These are phyloP conservation scores for Nicotiana benthamiana DNA, from an alignment of 257 asterid genomes.

Conservation along the genomic window DNA sequence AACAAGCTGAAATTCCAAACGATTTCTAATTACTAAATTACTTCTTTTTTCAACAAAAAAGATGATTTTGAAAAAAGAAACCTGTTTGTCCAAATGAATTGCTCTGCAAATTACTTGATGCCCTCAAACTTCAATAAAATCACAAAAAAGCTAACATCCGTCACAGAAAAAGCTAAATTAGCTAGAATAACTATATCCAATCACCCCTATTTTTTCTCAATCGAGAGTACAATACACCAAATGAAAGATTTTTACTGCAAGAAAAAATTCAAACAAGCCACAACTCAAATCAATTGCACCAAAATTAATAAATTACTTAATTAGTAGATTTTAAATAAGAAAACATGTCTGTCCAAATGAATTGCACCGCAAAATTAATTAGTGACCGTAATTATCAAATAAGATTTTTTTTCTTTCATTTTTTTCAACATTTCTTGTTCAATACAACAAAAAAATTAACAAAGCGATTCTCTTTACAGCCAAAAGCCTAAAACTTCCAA, in stretches of 20 bases:
- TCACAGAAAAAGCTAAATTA: not conserved
- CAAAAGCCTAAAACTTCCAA: not conserved
- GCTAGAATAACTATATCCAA: not conserved
- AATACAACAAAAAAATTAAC: not conserved
- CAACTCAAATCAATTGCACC: not conserved
- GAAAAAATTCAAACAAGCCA: not conserved
- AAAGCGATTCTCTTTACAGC: not conserved
- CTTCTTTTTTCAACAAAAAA: no score
- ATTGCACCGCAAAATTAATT: not conserved
- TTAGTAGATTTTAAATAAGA: not conserved
- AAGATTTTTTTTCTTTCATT: not conserved
- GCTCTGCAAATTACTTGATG: not conserved
- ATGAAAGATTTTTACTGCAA: not conserved
- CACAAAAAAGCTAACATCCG: not conserved
- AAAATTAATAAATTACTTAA: not conserved
- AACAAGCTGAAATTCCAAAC: not conserved
- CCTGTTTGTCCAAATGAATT: not conserved
- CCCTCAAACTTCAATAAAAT: not conserved
- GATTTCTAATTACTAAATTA: not conserved
- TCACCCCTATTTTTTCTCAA: not conserved
- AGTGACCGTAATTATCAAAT: not conserved
- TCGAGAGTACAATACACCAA: not conserved
- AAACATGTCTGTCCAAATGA: not conserved
- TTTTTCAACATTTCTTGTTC: not conserved
- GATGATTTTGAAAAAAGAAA: not conserved